Conservation (phyloP, 352 stramenopile species). For the Phytophthora multivora region DNA sequence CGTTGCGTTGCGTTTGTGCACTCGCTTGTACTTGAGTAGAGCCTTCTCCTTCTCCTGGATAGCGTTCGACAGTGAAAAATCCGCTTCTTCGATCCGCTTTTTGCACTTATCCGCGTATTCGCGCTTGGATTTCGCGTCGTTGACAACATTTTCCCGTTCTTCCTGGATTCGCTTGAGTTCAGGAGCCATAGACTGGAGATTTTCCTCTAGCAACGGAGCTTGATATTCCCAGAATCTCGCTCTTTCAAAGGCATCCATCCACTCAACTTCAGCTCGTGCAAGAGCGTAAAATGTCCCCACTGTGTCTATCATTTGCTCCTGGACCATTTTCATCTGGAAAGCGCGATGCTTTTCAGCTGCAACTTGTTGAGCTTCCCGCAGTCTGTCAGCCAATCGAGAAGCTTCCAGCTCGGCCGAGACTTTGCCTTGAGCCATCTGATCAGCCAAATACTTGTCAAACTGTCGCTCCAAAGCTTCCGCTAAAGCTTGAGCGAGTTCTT, state of each 20-base stretch:
- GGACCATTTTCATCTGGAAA: conserved; percentile 64
- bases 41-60: conserved; percentile 48
- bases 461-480: conserved; percentile 54
- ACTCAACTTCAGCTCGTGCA: conserved; percentile 40
- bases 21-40: conserved; percentile 39
- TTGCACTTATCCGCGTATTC: conserved; percentile 51
- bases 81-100: conserved; percentile 38
- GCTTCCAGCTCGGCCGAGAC: conserved; percentile 54
- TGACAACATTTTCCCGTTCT: conserved; percentile 61
- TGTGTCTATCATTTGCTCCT: conserved; percentile 68
- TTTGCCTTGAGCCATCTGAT: conserved; percentile 61
- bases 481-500: conserved; percentile 44
- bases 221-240: conserved; percentile 41
- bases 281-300: conserved; percentile 57
- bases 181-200: conserved; percentile 41
- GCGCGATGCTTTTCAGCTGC: conserved; percentile 44
- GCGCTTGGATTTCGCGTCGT: conserved; percentile 54
- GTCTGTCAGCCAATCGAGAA: conserved; percentile 40
- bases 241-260: conserved; percentile 59
- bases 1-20: conserved; percentile 54
- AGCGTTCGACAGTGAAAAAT: conserved; percentile 33
- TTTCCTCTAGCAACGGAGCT: conserved; percentile 25
- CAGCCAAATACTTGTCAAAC: conserved; percentile 65
- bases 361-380: conserved; percentile 53
- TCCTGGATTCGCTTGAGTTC: conserved; percentile 51